A percentile compares a stretch with the other conserved stretches of the same genome.
These are phyloP conservation scores for Cantharellus anzutake DNA, from an alignment of 768 basidiomycete genomes.

Conservation along the genomic window DNA sequence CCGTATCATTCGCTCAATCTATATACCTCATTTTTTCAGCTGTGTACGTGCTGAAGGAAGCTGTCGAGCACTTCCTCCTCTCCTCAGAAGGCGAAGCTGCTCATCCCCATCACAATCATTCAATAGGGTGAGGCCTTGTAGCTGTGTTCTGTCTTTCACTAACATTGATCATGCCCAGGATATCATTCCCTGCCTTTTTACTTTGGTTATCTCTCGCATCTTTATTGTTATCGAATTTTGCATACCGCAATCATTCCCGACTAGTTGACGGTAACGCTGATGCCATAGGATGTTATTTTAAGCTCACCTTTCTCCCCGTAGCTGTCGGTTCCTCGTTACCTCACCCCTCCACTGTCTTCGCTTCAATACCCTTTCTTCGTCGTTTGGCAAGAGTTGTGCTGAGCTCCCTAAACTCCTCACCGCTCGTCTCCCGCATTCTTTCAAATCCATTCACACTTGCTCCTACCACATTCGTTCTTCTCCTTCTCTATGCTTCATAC, in stretches of 20 bases:
- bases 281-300: not conserved
- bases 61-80: conserved; percentile 77
- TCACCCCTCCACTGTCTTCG: not conserved
- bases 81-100: conserved; percentile 31
- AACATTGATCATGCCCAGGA: not conserved
- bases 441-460: conserved; percentile 9
- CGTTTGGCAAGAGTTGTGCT: not conserved
- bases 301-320: not conserved
- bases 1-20: conserved; percentile 69
- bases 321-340: not conserved
- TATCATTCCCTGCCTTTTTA: conserved; percentile 8
- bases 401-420: not conserved
- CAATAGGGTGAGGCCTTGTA: conserved; percentile 13
- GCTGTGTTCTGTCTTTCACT: not conserved
- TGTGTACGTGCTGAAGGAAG: conserved; percentile 94
- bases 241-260: conserved; percentile 19
- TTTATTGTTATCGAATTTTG: conserved; percentile 14
- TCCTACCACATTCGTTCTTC: conserved; percentile 2
- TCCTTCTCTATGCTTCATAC: conserved; percentile 1
- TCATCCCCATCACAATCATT: conserved; percentile 31
- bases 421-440: conserved; percentile 1
- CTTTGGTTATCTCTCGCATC: conserved; percentile 9
- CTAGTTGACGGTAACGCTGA: conserved; percentile 16
- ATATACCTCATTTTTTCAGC: conserved; percentile 90
- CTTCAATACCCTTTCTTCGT: not conserved